Base-by-base conservation (phyloP, 345 rosid species). In the Lepidium aucheri region DNA sequence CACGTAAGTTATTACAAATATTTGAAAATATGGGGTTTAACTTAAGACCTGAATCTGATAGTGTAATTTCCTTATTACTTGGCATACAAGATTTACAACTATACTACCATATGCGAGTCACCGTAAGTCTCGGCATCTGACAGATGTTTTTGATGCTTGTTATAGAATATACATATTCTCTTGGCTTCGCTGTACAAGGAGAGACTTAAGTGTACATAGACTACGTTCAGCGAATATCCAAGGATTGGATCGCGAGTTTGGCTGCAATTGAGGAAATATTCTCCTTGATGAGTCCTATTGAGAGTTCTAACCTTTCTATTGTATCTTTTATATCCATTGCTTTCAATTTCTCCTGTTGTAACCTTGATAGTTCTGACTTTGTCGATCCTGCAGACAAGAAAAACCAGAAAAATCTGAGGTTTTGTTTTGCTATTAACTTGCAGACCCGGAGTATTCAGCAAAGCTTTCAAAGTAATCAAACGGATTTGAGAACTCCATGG, bases 221-320 rank as follows among this genome's bases (percentile, higher is more conserved):
- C n/a, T 14, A 0, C 7, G 32, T 11, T 49, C 60, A 72, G 30
- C 20, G 60, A 60, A 78, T 79, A 69, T 63, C 86, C 43, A 85
- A 51, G 6, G 97, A 83, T 53, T 87, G 92, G 62, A 90, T 87
- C 8, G 97, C 97, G 65, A 90, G 85, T 77, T 87, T 90, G 55
- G 97, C 97, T 16, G 86, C 90, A 50, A 90, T 64, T 52, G 81
- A 73, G 16, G 91, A 85, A 36, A 81, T 79, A 55, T 78, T 90
- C 72, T 80, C 87, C 7, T 80, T 81, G 20, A 81, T 64, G 36
- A 83, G 68, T 26, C 69, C 76, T 58, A 84, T 43, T 32, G 97
- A 84, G 45, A 53, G 68, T 8, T 87, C 75, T 43, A 90, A 79
- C 80, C 97, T 85, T 70, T 70, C 61, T 14, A 72, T 18, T 30